Percentiles rank a stretch among this genome's conserved stretches.
Conservation (phyloP, 345 rosid species). For the Rhodomyrtus tomentosa region DNA sequence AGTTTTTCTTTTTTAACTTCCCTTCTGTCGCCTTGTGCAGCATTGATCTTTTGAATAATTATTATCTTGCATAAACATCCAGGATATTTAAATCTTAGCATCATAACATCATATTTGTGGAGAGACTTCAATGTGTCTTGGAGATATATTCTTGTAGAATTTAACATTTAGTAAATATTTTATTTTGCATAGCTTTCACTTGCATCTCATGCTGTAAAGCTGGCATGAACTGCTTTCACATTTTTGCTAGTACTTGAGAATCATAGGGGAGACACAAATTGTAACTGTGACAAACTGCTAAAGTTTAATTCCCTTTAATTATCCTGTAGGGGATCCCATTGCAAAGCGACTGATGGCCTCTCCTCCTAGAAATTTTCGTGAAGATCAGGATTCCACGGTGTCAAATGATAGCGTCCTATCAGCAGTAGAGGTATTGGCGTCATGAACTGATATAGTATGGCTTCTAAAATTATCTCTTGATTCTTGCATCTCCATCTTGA, state of each 20-base stretch:
- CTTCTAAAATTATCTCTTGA: not conserved
- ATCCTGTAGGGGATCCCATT: conserved; percentile 61
- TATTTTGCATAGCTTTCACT: not conserved
- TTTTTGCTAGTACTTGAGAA: not conserved
- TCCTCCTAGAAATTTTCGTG: conserved; percentile 24
- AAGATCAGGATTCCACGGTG: conserved; percentile 17
- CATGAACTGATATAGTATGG: too few relatives aligned
- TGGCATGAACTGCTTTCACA: not conserved
- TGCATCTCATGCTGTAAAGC: not conserved
- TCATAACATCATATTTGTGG: not conserved
- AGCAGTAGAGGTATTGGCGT: conserved; percentile 26
- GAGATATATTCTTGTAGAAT: not conserved
- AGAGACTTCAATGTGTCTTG: not conserved
- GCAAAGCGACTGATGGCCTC: conserved; percentile 40
- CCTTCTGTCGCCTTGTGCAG: not conserved
- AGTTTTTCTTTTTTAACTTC: not conserved
- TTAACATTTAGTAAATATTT: not conserved
- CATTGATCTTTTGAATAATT: not conserved
- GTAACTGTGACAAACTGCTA: not conserved
- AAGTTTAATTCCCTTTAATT: not conserved
- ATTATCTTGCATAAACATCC: not conserved
- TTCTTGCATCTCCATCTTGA: not conserved
- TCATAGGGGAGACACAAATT: not conserved
- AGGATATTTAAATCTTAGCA: not conserved
- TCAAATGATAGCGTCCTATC: conserved; percentile 21